phyloP scores from a whole-genome alignment of 1,284 basidiomycete genomes.

The Polyporus tsugae region DNA sequence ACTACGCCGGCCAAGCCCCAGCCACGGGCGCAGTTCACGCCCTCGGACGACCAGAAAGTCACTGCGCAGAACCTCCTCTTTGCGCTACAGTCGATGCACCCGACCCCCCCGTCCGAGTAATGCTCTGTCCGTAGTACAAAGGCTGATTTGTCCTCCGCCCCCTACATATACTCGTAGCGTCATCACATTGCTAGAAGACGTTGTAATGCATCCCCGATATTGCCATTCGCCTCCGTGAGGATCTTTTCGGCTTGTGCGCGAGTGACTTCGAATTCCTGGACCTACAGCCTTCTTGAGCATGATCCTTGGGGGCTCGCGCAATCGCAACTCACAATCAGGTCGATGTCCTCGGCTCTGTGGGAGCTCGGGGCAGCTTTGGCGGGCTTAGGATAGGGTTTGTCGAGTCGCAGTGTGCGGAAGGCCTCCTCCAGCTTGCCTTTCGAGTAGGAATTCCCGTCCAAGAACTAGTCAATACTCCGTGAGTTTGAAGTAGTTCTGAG shows the following conservation, averaged over 20 bases:
- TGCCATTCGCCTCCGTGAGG: constrained; percentile 52
- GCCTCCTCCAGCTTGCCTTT: constrained; percentile 73
- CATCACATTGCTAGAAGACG: constrained; percentile 35
- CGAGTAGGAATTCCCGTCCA: constrained; percentile 70
- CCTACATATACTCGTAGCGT: not conserved
- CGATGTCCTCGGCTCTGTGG: constrained; percentile 67
- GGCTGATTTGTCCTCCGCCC: not conserved
- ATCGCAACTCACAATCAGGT: constrained; percentile 58
- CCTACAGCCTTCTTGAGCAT: constrained; percentile 44
- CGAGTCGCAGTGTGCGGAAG: constrained; percentile 63
- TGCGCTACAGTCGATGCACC: not conserved
- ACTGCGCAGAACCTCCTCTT: not conserved
- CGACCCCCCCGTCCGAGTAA: not conserved
- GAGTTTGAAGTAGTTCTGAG: not conserved
- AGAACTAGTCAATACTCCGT: constrained; percentile 51
- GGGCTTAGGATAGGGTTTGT: constrained; percentile 57
- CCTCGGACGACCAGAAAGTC: not conserved
- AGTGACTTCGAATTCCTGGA: constrained; percentile 71
- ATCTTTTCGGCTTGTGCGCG: constrained; percentile 64
- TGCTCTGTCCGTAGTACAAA: not conserved
- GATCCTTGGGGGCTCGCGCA: not conserved
- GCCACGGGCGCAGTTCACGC: not conserved
- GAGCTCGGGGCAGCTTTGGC: constrained; percentile 43
- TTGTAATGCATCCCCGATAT: constrained; percentile 43
- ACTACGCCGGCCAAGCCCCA: not conserved